phyloP scores from a whole-genome alignment of 176 grass and related monocot species.

The Calamus simplicifolius region DNA sequence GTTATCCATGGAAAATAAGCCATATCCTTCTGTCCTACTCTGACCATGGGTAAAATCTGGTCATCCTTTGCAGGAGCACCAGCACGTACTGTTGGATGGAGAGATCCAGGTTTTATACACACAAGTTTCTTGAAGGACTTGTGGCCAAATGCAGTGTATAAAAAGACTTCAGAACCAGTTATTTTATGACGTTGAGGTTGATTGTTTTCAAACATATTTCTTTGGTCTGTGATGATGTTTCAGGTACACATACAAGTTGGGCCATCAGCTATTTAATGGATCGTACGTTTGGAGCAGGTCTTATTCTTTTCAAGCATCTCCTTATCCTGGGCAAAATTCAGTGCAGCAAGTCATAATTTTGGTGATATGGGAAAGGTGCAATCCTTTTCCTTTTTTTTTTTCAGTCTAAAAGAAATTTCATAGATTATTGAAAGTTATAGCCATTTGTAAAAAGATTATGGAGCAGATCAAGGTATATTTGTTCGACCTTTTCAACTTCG shows the following conservation, averaged over 20 bases:
- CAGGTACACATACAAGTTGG: slow-evolving; percentile 81
- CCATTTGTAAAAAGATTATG: no score
- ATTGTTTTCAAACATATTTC: no score
- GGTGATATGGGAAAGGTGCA: slow-evolving; percentile 96
- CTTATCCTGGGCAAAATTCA: slow-evolving; percentile 76
- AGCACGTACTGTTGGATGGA: slow-evolving; percentile 84
- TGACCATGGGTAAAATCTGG: no score
- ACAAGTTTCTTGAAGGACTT: slow-evolving; percentile 72
- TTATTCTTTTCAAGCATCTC: slow-evolving; percentile 62
- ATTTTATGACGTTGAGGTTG: no score
- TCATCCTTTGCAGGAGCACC: slow-evolving; percentile 46
- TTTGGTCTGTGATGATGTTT: not conserved
- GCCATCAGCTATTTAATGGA: slow-evolving; percentile 34
- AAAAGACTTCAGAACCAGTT: not conserved
- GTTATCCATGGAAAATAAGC: no score
- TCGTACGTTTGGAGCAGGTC: slow-evolving; percentile 54
- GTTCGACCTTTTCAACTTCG: no score
- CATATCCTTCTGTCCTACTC: no score
- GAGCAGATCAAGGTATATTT: no score
- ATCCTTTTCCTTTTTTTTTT: not conserved
- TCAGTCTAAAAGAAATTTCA: not conserved
- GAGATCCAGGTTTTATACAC: slow-evolving; percentile 90
- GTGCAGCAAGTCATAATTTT: slow-evolving; percentile 65
- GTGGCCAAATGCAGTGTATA: slow-evolving; percentile 65
- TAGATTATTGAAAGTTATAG: no score